Evolutionary conservation across 176 grass and related monocot species (phyloP), one percentile per base, ranked within the genome.

Genomic region (Ensete glaucum): DNA sequence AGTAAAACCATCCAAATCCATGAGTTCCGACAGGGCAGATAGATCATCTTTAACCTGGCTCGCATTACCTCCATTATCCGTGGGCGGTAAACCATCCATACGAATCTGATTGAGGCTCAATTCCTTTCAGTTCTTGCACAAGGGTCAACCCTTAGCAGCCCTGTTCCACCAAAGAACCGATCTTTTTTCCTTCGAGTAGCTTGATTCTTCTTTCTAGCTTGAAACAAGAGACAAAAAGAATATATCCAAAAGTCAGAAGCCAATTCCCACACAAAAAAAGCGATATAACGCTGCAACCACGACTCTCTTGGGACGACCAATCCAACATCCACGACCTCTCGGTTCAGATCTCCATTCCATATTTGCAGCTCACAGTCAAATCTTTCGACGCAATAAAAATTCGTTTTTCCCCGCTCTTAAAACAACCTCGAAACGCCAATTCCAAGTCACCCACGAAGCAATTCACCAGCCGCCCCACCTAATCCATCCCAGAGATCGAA

Each of bases 1-100:
- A 2, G 65, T 54, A 64, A 76, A 87, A 69, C 43, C 67, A 70
- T 87, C 85, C 64, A 87, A 50, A 60, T 58, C 76, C 55, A 82
- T 77, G 51, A 85, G 43, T 34, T 73, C 34, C 23, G 84, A 82
- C 9, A 87, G 15, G 69, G 55, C 66, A 50, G 80, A 83, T 26
- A 73, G 69, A 52, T 91, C 88, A 19, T 73, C 57, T n/a, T 2
- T 15, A 50, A 63, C 21, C 27, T 20, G 29, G n/a, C 43, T 54
- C 69, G 15, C 69, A 34, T 11, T 52, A 19, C 74, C 74, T 16
- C 49, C 69, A 58, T 43, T 53, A 53, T 34, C 56, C 3, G 53
- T 68, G 49, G 69, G 21, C 14, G 22, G 9, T 14, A 80, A 72
- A 7, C 54, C 57, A 59, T 80, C 78, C 78, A 80, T 80, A 53